Base-by-base conservation (phyloP, 352 stramenopile species). In the Plasmopara halstedii region DNA sequence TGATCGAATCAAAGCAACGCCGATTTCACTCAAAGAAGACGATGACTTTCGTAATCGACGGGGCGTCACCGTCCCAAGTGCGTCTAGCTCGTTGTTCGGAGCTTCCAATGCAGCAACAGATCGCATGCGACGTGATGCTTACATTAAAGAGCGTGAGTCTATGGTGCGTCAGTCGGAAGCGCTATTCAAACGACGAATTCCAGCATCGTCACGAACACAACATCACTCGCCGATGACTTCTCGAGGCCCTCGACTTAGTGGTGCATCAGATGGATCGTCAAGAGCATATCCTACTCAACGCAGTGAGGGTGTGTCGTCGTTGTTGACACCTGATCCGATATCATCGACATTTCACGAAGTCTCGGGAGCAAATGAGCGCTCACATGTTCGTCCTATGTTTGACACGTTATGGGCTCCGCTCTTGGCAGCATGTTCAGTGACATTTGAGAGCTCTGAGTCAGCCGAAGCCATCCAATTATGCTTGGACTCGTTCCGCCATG, bases 401-500 rank as follows among this genome's bases (percentile, higher is more conserved):
- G 95, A 99, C 69, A 97, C 98, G 0, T 89, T 97, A 0, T 99
- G 97, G 96, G 95, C 95, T 21, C 94, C 96, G 32, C 67, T 99
- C 21, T 76, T 99, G 37, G 96, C 94, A 33, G 94, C 86, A 33
- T 96, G 98, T 43, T 98, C 93, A 2, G 93, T 99, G 56, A 95
- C 98, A 21, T 87, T 99, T 20, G 94, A 99, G 68, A 93, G 73
- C 42, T 92, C 81, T 2, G 88, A 98, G 14, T 87, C 98, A 20
- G 72, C 87, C 14, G 81, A 88, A 6, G 93, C 84, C 32, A 97
- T 98, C 39, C 71, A 94, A 41, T 64, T 98, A 6, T 98, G 94
- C 44, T 70, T 99, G 6, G 89, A 91, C 46, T 96, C 89, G 15
- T 98, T 99, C 67, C 84, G 96, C 23, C 93, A 98, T 56, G 87